These are phyloP conservation scores for Toxoplasma gondii DNA, from an alignment of 169 alveolate species.

Conservation along the genomic window DNA sequence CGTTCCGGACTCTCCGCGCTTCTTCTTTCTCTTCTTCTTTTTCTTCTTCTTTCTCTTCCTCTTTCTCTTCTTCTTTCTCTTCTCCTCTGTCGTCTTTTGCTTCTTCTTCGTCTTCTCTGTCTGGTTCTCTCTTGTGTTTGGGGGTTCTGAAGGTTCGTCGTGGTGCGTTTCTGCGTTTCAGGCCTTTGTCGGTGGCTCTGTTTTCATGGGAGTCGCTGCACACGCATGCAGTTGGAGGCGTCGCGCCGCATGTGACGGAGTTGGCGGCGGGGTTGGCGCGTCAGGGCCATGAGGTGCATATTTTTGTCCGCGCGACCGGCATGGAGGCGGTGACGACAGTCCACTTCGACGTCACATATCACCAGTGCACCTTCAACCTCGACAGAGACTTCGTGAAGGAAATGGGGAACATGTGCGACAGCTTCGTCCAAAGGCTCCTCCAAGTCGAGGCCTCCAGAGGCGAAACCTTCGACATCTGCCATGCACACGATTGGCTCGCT, in stretches of 20 bases:
- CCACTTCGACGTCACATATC: conserved; percentile 75
- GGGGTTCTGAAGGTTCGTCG: too few relatives aligned
- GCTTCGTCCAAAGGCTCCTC: conserved; percentile 75
- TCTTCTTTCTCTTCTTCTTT: too few relatives aligned
- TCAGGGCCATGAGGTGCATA: conserved; percentile 82
- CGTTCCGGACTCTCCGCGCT: too few relatives aligned
- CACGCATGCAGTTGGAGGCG: conserved; percentile 80
- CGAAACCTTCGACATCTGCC: conserved; percentile 77
- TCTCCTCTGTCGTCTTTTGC: too few relatives aligned
- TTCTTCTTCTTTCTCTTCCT: too few relatives aligned
- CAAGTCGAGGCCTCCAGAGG: conserved; percentile 66
- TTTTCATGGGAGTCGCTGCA: conserved; percentile 82
- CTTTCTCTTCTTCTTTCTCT: too few relatives aligned
- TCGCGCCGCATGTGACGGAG: conserved; percentile 81
- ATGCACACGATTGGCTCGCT: conserved; percentile 84
- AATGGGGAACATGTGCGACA: conserved; percentile 80
- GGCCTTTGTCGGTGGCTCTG: conserved; percentile 75
- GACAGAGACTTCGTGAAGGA: conserved; percentile 80
- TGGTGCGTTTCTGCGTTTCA: not conserved
- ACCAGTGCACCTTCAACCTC: conserved; percentile 75
- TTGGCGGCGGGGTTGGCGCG: conserved; percentile 78
- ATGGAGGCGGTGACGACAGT: conserved; percentile 66
- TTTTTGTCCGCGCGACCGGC: conserved; percentile 75
- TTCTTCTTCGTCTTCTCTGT: too few relatives aligned
- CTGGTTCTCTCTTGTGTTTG: too few relatives aligned